A percentile compares a stretch with the other conserved stretches of the same genome.
These are phyloP conservation scores for Backusella parvicylindrica DNA, from an alignment of 192 early-diverging fungal genomes.

Conservation along the genomic window DNA sequence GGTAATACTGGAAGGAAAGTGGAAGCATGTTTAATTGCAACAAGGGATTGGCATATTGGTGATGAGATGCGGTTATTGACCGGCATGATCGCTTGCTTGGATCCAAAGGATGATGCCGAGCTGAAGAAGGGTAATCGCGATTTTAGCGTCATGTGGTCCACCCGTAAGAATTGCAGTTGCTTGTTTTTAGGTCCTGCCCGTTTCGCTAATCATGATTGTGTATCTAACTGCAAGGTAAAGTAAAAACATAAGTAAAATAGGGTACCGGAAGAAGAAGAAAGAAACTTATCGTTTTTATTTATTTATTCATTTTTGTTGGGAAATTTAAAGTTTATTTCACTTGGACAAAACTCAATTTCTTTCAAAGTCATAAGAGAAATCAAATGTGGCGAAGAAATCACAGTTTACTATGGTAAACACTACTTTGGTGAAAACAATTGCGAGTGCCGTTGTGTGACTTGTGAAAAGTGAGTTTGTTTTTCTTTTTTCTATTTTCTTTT, in stretches of 20 bases:
- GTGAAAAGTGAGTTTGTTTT: slow-evolving; percentile 39
- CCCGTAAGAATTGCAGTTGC: slow-evolving; percentile 43
- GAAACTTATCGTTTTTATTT: background rate
- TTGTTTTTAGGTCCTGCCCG: slow-evolving; percentile 61
- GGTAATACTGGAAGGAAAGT: slow-evolving; percentile 33
- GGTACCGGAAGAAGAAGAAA: background rate
- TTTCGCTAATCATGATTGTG: slow-evolving; percentile 65
- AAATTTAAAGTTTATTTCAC: slow-evolving; percentile 37
- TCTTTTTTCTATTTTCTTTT: background rate
- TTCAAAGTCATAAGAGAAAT: slow-evolving; percentile 53
- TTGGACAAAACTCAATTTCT: slow-evolving; percentile 45
- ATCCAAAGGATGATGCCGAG: slow-evolving; percentile 47
- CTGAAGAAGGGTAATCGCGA: slow-evolving; percentile 46
- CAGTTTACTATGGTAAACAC: slow-evolving; percentile 53
- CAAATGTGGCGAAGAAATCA: slow-evolving; percentile 57
- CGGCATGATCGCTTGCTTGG: slow-evolving; percentile 51
- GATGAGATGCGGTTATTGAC: slow-evolving; percentile 48
- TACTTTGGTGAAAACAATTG: slow-evolving; percentile 61
- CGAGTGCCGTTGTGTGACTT: slow-evolving; percentile 59
- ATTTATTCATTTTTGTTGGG: background rate
- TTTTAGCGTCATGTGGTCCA: slow-evolving; percentile 49
- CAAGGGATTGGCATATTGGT: slow-evolving; percentile 42
- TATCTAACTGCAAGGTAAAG: slow-evolving; percentile 45
- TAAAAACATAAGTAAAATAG: background rate
- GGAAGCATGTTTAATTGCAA: slow-evolving; percentile 55